phyloP scores from a whole-genome alignment of 225 moss, liverwort and hornwort species.

The Climacium dendroides region DNA sequence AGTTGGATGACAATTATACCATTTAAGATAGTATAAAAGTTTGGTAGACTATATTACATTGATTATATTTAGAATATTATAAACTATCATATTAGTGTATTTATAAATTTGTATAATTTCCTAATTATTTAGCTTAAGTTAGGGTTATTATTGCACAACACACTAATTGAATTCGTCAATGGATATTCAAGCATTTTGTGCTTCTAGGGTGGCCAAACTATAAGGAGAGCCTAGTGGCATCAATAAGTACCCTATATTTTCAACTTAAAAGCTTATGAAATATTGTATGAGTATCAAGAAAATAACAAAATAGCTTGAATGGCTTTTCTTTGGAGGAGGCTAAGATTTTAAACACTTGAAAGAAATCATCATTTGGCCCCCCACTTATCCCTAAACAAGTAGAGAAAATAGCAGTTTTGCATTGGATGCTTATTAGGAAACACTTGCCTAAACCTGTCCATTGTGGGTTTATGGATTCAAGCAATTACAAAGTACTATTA shows the following conservation, averaged over 20 bases:
- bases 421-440: background rate
- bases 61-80: background rate
- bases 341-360: no score
- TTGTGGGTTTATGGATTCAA: background rate
- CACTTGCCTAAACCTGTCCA: fast-evolving
- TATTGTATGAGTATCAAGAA: background rate
- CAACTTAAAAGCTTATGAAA: background rate
- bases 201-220: background rate
- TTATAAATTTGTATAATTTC: background rate
- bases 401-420: no score
- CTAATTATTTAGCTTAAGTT: background rate
- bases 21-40: background rate
- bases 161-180: background rate
- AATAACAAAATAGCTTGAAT: background rate
- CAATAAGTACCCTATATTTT: background rate
- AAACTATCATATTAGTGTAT: background rate
- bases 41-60: background rate
- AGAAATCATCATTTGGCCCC: background rate
- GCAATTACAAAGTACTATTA: background rate
- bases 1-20: background rate
- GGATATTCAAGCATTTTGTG: background rate
- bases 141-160: fast-evolving
- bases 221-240: background rate
- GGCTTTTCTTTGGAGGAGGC: background rate
- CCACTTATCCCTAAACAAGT: no score